Base-by-base conservation (phyloP, 169 alveolate species). In the Miamiensis avidus region DNA sequence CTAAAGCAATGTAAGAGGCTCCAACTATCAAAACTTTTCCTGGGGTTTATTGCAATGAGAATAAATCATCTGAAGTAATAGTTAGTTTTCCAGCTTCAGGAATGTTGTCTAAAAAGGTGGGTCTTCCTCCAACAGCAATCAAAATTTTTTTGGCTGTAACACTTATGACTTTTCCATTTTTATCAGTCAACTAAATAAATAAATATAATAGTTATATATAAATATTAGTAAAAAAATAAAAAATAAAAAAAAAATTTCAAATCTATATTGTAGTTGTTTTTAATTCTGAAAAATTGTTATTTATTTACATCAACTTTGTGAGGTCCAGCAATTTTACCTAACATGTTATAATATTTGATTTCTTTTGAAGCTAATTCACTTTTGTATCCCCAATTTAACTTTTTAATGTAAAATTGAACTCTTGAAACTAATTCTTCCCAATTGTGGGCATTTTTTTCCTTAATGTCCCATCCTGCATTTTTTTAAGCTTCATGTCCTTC, bases 61-160 rank as follows among this genome's bases (percentile, higher is more conserved):
- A 98, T 29, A 99, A 86, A 93, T 99, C 99, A 91, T 99, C 99
- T 29, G 99, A 96, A 26, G 99, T 98, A 81, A 98, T 97, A 34
- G 99, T 96, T 78, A 86, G 92, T 85, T 98, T 98, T 76, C 89
- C 82, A 25, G 99, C 99, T 11, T 98, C 98, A 32, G 98, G 99
- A 78, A 96, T 98, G 79, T 96, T 97, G n/a, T 95, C 97, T 4
- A 96, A 97, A 72, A 92, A 94, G 0, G 98, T 97, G 0, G 99
- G 99, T 75, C 99, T 95, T 29, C 99, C 99, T 31, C 99, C 99
- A 1, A 97, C 97, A 25, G 99, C 99, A 34, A 99, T 91, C 75
- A 98, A 89, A 75, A 98, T 93, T 81, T 97, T 86, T 78, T 96
- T 96, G 1, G 99, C 97, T 29, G 97, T 97, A 26, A 98, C 94